Evolutionary conservation across 176 grass and related monocot species (phyloP).

Genomic region (Chloris gayana): DNA sequence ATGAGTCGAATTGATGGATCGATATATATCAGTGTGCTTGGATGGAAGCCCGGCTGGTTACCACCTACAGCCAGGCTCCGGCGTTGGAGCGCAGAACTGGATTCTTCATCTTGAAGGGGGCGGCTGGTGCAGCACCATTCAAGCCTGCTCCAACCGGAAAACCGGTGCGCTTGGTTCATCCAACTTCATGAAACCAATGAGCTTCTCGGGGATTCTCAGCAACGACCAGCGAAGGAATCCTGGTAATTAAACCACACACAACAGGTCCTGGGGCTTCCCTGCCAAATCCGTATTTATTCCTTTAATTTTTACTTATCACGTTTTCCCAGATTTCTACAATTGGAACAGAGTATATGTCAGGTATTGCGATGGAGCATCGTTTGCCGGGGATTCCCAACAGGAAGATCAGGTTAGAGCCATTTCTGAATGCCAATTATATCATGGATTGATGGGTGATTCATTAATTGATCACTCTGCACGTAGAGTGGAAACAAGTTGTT

Average conservation of each 20-base stretch:
- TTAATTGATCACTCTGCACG: not conserved
- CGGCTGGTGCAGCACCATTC: slow-evolving; percentile 9
- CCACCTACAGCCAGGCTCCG: slow-evolving; percentile 64
- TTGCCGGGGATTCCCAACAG: slow-evolving; percentile 54
- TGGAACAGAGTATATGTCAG: slow-evolving; percentile 77
- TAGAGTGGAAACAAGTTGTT: slow-evolving; percentile 57
- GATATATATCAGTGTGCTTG: slow-evolving; percentile 62
- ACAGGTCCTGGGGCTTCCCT: not conserved
- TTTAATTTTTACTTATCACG: not conserved
- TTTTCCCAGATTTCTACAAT: slow-evolving; percentile 59
- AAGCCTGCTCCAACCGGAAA: slow-evolving; percentile 25
- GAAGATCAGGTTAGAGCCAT: slow-evolving; percentile 22
- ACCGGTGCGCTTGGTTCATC: slow-evolving; percentile 48
- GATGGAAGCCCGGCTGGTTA: slow-evolving; percentile 75
- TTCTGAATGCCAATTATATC: not conserved
- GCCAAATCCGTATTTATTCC: not conserved
- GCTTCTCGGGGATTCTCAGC: slow-evolving; percentile 67
- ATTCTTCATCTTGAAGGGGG: slow-evolving; percentile 58
- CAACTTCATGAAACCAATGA: slow-evolving; percentile 37
- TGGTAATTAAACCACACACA: slow-evolving; percentile 31
- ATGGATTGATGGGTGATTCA: not conserved
- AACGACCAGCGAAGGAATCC: slow-evolving; percentile 52
- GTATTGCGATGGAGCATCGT: slow-evolving; percentile 82
- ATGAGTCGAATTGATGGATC: not conserved
- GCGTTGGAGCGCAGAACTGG: slow-evolving; percentile 56